Evolutionary conservation across 1,284 basidiomycete genomes (phyloP).

Genomic region (Leccinum subrobustum): DNA sequence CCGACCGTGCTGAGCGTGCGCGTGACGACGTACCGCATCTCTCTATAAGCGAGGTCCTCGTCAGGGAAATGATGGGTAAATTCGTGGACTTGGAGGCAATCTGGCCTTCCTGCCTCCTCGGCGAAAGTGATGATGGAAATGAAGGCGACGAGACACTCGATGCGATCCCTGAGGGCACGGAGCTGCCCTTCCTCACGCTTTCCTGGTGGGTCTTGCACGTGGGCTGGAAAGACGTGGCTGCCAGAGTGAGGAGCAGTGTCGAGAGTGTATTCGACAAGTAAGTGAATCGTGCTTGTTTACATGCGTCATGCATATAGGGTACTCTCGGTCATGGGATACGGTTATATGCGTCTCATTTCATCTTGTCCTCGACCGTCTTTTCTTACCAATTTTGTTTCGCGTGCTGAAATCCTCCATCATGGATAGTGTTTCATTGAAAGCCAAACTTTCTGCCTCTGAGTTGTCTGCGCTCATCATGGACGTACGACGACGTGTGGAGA

Average conservation of each 20-base stretch:
- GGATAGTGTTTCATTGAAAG: slow-evolving; percentile 74
- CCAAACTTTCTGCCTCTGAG: slow-evolving; percentile 66
- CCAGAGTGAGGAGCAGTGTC: slow-evolving; percentile 70
- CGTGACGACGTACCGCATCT: slow-evolving; percentile 39
- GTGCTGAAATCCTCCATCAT: slow-evolving; percentile 9
- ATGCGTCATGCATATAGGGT: neutral
- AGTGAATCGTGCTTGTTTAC: slow-evolving; percentile 28
- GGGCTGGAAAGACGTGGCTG: slow-evolving; percentile 82
- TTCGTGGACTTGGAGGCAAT: slow-evolving; percentile 26
- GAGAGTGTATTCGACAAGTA: slow-evolving; percentile 81
- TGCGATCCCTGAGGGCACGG: slow-evolving; percentile 56
- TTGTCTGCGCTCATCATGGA: slow-evolving; percentile 66
- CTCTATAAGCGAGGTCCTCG: slow-evolving; percentile 26
- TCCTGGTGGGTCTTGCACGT: slow-evolving; percentile 91
- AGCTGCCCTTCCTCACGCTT: slow-evolving; percentile 79
- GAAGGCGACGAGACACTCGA: slow-evolving; percentile 23
- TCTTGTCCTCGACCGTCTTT: neutral
- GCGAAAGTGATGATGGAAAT: slow-evolving; percentile 9
- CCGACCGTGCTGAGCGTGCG: slow-evolving; percentile 59
- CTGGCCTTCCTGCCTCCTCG: slow-evolving; percentile 28
- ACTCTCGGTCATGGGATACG: neutral
- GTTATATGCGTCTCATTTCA: neutral
- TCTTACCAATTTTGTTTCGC: neutral
- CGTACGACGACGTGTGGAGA: slow-evolving; percentile 72
- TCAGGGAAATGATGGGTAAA: slow-evolving; percentile 25